Evolutionary conservation across 805 yeast genomes (phyloP), one percentile per base, ranked within the genome.

Genomic region (Pichia sporocuriosa): DNA sequence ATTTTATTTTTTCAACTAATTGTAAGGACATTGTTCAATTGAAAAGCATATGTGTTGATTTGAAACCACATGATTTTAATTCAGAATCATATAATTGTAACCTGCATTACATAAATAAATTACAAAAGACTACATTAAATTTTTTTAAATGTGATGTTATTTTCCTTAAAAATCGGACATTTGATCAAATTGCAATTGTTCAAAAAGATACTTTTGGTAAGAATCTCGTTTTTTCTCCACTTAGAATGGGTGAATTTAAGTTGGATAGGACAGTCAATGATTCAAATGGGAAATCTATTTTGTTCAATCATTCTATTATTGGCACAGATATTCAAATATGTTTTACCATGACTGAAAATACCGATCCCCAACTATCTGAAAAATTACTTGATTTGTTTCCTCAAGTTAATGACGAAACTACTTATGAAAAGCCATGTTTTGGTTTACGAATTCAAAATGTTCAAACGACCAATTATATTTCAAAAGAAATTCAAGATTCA

Each of bases 211-310:
- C 55, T 7, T 44, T 49, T 27, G 58, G 57, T 5, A 51, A 59
- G 20, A 49, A 61, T 6, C 42, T 66, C 30, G 26, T 66, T 24
- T 66, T 67, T 39, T 64, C 68, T 7, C 62, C 63, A 19, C 46
- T 67, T 21, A 49, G 54, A 27, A 40, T 42, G n/a, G 45, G 49
- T 11, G 66, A 62, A 37, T 50, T 66, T 10, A 43, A 26, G 11
- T 49, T 58, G 40, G 29, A 35, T 1, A 50, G 48, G 17, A 42
- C 48, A 7, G 53, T 53, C 20, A 39, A 37, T 6, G 19, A 17
- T 6, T 13, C 21, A 3, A 12, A 32, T 8, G 20, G 24, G 6
- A 33, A 35, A 5, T 47, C 54, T 15, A 48, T 42, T 22, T 44
- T 46, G 6, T 55, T 58, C 29, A 42, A 32, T 11, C 51, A 52